A percentile compares a stretch with the other conserved stretches of the same genome.
Evolutionary conservation across 176 grass and related monocot genomes (phyloP).

Genomic region (Avena eriantha): DNA sequence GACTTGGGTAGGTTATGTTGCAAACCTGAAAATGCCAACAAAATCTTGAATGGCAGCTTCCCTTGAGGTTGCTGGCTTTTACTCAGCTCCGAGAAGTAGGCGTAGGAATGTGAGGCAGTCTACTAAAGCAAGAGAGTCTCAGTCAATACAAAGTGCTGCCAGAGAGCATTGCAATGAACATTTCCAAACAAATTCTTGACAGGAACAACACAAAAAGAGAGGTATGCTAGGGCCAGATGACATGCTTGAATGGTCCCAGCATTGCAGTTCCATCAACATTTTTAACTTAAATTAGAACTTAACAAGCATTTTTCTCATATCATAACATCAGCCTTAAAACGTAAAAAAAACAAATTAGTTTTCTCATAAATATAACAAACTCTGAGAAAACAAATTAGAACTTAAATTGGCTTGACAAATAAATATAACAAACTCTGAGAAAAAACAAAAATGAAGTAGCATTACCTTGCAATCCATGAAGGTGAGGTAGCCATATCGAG

Average conservation of each 20-base stretch:
- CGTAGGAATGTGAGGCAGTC: constrained; percentile 60
- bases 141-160: constrained; percentile 37
- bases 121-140: constrained; percentile 51
- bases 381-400: constrained; percentile 13
- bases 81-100: constrained; percentile 68
- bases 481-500: constrained; percentile 82
- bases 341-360: not conserved
- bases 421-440: constrained; percentile 37
- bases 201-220: constrained; percentile 16
- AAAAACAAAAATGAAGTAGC: constrained; percentile 8
- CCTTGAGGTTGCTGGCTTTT: constrained; percentile 55
- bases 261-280: constrained; percentile 9
- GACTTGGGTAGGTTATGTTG: constrained; percentile 90
- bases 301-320: constrained; percentile 1
- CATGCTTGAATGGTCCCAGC: constrained; percentile 10
- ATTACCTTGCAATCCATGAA: constrained; percentile 95
- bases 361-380: constrained; percentile 39
- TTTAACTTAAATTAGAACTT: not conserved
- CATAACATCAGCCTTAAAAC: not conserved
- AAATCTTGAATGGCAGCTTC: constrained; percentile 81
- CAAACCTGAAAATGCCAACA: constrained; percentile 92
- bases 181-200: not conserved
- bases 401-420: not conserved
- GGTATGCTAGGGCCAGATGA: not conserved
- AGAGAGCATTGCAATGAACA: constrained; percentile 30